These are phyloP conservation scores for Withania somnifera DNA, from an alignment of 305 asterid genomes.

Conservation along the genomic window DNA sequence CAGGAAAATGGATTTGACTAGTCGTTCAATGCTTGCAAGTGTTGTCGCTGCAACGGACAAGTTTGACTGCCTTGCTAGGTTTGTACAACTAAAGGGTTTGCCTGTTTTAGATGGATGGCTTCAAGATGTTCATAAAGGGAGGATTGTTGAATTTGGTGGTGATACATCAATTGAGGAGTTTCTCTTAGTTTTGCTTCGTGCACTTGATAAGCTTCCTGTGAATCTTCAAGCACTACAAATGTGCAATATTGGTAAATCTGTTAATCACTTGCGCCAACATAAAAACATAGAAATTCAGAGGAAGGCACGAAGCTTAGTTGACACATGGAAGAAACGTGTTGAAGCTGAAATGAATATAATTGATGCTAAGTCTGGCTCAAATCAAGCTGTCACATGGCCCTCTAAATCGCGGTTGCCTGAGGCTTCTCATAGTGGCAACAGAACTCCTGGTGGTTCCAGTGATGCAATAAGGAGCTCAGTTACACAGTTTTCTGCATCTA, in stretches of 20 bases:
- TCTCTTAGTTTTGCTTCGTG: constrained; percentile 55
- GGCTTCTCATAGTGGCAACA: constrained; percentile 36
- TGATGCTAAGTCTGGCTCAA: constrained; percentile 44
- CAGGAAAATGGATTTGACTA: constrained; percentile 37
- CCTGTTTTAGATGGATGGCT: constrained; percentile 54
- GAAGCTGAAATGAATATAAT: constrained; percentile 57
- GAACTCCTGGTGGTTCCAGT: constrained; percentile 29
- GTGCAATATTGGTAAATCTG: constrained; percentile 74
- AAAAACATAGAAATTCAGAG: constrained; percentile 61
- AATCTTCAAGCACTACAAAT: constrained; percentile 59
- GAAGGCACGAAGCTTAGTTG: constrained; percentile 59
- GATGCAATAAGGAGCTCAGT: constrained; percentile 40
- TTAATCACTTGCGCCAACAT: constrained; percentile 57
- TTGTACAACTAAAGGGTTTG: constrained; percentile 49
- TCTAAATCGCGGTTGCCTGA: constrained; percentile 43
- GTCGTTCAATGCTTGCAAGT: constrained; percentile 44
- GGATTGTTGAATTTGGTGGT: constrained; percentile 26
- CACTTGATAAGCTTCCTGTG: constrained; percentile 69
- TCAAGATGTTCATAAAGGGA: constrained; percentile 47
- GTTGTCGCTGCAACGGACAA: constrained; percentile 47
- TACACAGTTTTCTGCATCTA: constrained; percentile 35
- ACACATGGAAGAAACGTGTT: constrained; percentile 72
- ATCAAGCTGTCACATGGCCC: constrained; percentile 35
- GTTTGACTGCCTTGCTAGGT: constrained; percentile 45
- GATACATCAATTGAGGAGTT: constrained; percentile 56